phyloP scores from a whole-genome alignment of 1,139 yeast species.

The Saccharomyces hybrid region DNA sequence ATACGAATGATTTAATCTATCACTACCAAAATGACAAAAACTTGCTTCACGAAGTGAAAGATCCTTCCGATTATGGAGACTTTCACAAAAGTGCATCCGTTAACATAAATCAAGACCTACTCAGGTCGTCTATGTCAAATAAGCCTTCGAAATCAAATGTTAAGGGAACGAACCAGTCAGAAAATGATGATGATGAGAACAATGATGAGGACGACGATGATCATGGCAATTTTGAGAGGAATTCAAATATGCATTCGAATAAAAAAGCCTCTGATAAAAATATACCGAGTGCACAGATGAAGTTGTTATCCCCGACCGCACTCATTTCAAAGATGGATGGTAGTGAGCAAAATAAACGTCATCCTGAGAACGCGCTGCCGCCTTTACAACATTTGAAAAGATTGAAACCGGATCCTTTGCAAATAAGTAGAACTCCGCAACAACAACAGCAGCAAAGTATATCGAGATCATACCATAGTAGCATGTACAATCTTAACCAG shows the following conservation, averaged over 20 bases:
- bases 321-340: neutral
- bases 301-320: neutral
- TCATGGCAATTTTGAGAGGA: neutral
- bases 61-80: slow-evolving; percentile 51
- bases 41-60: slow-evolving; percentile 48
- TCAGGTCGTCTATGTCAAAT: neutral
- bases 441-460: neutral
- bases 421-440: neutral
- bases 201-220: neutral
- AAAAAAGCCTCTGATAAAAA: neutral
- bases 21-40: slow-evolving; percentile 39
- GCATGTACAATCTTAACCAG: neutral
- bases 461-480: neutral
- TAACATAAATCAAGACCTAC: slow-evolving; percentile 5
- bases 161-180: neutral
- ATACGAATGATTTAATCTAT: slow-evolving; percentile 52
- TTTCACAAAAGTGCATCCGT: slow-evolving; percentile 22
- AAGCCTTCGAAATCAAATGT: neutral
- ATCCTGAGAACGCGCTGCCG: neutral
- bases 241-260: neutral
- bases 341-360: neutral
- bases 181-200: neutral
- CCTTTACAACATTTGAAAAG: neutral
- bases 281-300: neutral
- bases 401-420: neutral